Evolutionary conservation across 2,329 filamentous ascomycete genomes (phyloP), one percentile per base, ranked within the genome.

Genomic region (Aspergillus arachidicola): DNA sequence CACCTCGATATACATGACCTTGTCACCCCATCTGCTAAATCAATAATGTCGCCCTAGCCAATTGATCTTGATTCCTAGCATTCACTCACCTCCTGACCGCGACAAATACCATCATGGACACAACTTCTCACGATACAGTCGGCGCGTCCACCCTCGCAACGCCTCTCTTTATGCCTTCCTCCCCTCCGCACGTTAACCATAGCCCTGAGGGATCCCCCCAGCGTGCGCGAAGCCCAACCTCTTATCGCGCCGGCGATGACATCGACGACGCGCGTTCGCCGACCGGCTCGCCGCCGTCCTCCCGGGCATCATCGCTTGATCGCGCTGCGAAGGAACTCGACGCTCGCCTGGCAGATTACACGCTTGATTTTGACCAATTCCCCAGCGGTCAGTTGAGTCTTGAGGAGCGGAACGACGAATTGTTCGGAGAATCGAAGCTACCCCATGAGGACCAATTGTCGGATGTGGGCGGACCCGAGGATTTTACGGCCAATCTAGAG

Each of bases 401-500:
- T 1, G 72, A 74, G 32, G 48, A 32, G 9, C 28, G 10, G 19
- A n/a, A 32, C 26, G 67, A 68, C 5, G 69, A 71, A 4, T 62
- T 63, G 19, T 56, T 76, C 12, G 71, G 70, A 3, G 74, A 72
- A 11, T 59, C 71, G 34, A 69, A 73, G 4, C 57, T 61, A 6
- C 63, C 70, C 10, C 68, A 73, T 30, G 67, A 68, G 26, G 77
- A 78, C 16, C 67, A 73, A 32, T 62, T 78, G 41, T 79, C 76
- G 0, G 79, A 79, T 23, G 72, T 77, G 28, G 78, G 76, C 9
- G 79, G 79, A 0, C 79, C 79, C 4, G 75, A 79, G 21, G 79
- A 81, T 63, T 80, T 81, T 53, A 81, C 79, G 0, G 70, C 75
- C 36, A 80, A 81, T 46, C 69, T 81, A 67, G 78, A 80, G 61